Conservation (phyloP, 225 moss, liverwort and hornwort genomes). For the Polytrichum commune region DNA sequence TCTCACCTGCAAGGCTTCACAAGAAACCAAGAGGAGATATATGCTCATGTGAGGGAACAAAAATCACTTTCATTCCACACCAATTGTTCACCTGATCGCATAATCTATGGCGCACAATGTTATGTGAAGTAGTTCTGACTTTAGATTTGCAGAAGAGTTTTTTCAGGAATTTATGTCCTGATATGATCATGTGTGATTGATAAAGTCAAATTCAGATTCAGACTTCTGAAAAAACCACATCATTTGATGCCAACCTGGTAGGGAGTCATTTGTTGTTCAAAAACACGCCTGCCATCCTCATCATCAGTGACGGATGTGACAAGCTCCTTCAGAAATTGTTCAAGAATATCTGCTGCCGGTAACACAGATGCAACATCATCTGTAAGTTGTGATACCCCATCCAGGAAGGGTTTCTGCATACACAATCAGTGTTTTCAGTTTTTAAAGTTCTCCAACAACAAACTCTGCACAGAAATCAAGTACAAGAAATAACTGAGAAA, state of each 20-base stretch:
- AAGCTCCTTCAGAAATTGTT: constrained; percentile 72
- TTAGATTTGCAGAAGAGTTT: too few species aligned
- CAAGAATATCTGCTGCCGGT: constrained; percentile 89
- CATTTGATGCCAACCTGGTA: constrained; percentile 60
- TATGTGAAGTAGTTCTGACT: too few species aligned
- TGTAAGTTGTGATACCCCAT: constrained; percentile 83
- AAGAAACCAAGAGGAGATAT: too few species aligned
- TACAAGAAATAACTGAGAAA: background rate
- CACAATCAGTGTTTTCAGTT: constrained; percentile 1
- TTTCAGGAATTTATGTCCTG: too few species aligned
- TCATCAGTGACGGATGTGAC: constrained; percentile 71
- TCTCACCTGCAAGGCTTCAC: too few species aligned
- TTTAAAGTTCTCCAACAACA: background rate
- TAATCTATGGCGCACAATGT: too few species aligned
- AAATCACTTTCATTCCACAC: too few species aligned
- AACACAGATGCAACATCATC: constrained; percentile 93
- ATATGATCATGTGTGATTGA: too few species aligned
- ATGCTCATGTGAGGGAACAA: too few species aligned
- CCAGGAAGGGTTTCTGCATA: constrained; percentile 80
- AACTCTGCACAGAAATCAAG: too few species aligned
- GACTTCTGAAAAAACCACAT: background rate
- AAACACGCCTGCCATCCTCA: constrained; percentile 69
- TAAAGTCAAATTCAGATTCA: background rate
- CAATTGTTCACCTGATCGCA: too few species aligned
- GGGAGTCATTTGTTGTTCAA: constrained; percentile 73